Evolutionary conservation across 2,329 filamentous ascomycete genomes (phyloP).

Genomic region (Coleophoma cylindrospora): DNA sequence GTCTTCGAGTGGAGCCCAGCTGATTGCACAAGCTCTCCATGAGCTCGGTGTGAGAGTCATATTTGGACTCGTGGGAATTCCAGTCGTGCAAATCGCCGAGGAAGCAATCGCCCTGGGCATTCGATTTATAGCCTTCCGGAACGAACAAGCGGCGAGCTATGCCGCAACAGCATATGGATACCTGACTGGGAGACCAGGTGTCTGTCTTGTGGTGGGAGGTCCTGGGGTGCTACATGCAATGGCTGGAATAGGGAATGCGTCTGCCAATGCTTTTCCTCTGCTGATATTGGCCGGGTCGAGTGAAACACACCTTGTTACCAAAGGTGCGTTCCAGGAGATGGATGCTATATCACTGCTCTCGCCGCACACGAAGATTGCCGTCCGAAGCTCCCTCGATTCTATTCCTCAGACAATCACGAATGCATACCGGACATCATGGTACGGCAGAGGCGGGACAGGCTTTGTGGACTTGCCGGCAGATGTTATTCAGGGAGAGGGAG

Average conservation of each 20-base stretch:
- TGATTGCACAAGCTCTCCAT: slow-evolving; percentile 10
- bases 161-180: slow-evolving; percentile 54
- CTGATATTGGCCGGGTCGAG: slow-evolving; percentile 48
- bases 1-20: slow-evolving; percentile 9
- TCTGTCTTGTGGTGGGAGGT: slow-evolving; percentile 54
- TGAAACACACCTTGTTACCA: slow-evolving; percentile 44
- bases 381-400: slow-evolving; percentile 38
- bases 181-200: slow-evolving; percentile 47
- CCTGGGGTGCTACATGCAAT: slow-evolving; percentile 53
- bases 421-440: slow-evolving; percentile 47
- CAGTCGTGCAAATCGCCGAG: slow-evolving; percentile 51
- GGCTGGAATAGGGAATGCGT: slow-evolving; percentile 47
- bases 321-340: slow-evolving; percentile 52
- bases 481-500: slow-evolving; percentile 40
- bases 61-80: slow-evolving; percentile 21
- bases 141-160: slow-evolving; percentile 54
- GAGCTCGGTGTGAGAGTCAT: slow-evolving; percentile 12
- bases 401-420: slow-evolving; percentile 41
- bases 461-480: slow-evolving; percentile 53
- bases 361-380: slow-evolving; percentile 46
- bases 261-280: slow-evolving; percentile 49
- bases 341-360: slow-evolving; percentile 47
- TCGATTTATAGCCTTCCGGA: slow-evolving; percentile 52
- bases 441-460: slow-evolving; percentile 41
- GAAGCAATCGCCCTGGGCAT: slow-evolving; percentile 51